Conservation (phyloP, 129 eudicot genomes). For the Escallonia herrerae region DNA sequence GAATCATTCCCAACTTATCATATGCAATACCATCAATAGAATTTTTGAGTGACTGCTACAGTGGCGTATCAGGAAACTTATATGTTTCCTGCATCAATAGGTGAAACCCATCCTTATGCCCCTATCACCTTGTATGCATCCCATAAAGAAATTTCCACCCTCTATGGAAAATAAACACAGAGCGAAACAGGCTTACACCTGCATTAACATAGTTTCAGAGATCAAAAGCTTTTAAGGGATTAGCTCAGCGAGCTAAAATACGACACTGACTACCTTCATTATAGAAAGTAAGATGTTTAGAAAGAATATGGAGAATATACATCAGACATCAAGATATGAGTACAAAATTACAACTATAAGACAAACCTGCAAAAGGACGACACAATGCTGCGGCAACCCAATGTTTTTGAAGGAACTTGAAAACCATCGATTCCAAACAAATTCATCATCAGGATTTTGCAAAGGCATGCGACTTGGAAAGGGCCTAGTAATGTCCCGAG, state of each 20-base stretch:
- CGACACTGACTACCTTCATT: neutral
- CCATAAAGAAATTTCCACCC: too few species aligned
- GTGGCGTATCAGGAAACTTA: too few species aligned
- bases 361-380: conserved; percentile 79
- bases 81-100: too few species aligned
- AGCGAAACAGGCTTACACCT: too few species aligned
- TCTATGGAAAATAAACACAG: too few species aligned
- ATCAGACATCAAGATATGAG: neutral
- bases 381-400: conserved; percentile 83
- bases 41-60: too few species aligned
- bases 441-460: conserved; percentile 80
- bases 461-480: conserved; percentile 77
- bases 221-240: neutral
- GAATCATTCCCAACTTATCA: too few species aligned
- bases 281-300: neutral
- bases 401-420: conserved; percentile 64
- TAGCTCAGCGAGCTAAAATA: neutral
- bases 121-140: too few species aligned
- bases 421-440: conserved; percentile 96
- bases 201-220: too few species aligned
- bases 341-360: conserved; percentile 13
- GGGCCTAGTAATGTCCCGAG: conserved; percentile 84
- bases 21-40: too few species aligned
- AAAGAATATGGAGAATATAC: neutral
- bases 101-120: too few species aligned